phyloP scores from a whole-genome alignment of 2,329 filamentous ascomycete species.

The Colletotrichum sp. region DNA sequence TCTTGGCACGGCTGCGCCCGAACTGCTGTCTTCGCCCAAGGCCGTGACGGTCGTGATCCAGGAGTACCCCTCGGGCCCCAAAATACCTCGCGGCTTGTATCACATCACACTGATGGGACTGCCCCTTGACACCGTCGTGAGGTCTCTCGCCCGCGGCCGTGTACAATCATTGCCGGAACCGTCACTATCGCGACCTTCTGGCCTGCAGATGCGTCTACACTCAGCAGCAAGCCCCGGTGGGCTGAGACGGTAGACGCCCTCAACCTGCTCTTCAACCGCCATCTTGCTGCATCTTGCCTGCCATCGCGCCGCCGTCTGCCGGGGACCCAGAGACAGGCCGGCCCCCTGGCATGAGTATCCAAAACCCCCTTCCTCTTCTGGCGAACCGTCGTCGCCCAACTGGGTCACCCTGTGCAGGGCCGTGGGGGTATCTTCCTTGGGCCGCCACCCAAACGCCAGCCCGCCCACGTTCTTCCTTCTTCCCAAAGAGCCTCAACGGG shows the following conservation, averaged over 20 bases:
- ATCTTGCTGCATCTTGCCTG: slow-evolving; percentile 32
- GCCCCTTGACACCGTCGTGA: slow-evolving; percentile 5
- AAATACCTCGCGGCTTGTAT: slow-evolving; percentile 15
- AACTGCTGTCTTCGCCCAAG: background rate
- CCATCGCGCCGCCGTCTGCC: slow-evolving; percentile 27
- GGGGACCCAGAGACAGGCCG: slow-evolving; percentile 6
- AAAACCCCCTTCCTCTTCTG: slow-evolving; percentile 11
- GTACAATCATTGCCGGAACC: background rate
- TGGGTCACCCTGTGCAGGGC: background rate
- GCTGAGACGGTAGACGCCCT: slow-evolving; percentile 15
- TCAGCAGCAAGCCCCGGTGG: background rate
- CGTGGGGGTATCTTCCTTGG: slow-evolving; percentile 10
- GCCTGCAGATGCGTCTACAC: background rate
- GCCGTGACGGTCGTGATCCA: background rate
- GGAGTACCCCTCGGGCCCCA: background rate
- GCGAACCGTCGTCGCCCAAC: slow-evolving; percentile 14
- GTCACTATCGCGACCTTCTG: background rate
- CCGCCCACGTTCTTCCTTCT: background rate
- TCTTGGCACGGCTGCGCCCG: slow-evolving; percentile 14
- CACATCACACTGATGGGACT: slow-evolving; percentile 1
- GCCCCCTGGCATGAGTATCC: background rate
- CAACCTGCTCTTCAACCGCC: slow-evolving; percentile 22
- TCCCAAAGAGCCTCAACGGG: slow-evolving; percentile 14
- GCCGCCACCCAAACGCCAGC: slow-evolving; percentile 11
- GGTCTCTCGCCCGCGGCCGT: background rate